Evolutionary conservation across 495 filamentous ascomycete genomes (phyloP), one percentile per base, ranked within the genome.

Genomic region (Poronia punctata): DNA sequence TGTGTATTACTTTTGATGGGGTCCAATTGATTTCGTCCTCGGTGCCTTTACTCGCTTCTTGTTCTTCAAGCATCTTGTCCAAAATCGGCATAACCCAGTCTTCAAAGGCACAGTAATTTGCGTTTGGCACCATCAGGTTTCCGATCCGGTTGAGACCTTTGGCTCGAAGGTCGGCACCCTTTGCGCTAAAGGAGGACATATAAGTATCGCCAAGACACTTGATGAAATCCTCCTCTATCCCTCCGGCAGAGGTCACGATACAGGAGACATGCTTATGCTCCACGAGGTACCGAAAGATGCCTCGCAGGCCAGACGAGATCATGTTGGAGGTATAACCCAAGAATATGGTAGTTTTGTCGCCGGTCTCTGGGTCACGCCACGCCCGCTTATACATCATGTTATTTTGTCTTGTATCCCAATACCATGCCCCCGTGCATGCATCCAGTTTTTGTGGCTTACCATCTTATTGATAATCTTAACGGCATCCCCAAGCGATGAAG

Each of bases 261-360:
- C 82, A 84, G 1, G 85, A 88, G 43, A 97, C 79, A 57, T 97
- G 89, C 23, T 78, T 76, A 63, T 97, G 86, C 60, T 95, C 75
- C 9, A 94, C 90, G 1, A 97, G 76, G 61, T 86, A 97, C 16
- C 93, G 84, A 49, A 99, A 65, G 17, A 87, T 92, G 46, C 92
- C 86, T 14, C 92, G 77, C 3, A 99, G 74, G 9, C 93, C 92
- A 14, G 90, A 97, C 1, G 92, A 97, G 49, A 98, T 93, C 39
- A 99, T 70, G 59, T 99, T 97, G 14, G 84, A 92, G 18, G 92
- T 97, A 64, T 93, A 99, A 28, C 93, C 93, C 14, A 96, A 80
- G 65, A 96, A 96, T 57, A 97, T 90, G 32, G 89, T 96, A 6
- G 88, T 88, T 49, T 72, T 75, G 10, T 80, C 73, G 19, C 70